A percentile compares a stretch with the other conserved stretches of the same genome.
Conservation (phyloP, 495 filamentous ascomycete species). For the Penicillium daleae region DNA sequence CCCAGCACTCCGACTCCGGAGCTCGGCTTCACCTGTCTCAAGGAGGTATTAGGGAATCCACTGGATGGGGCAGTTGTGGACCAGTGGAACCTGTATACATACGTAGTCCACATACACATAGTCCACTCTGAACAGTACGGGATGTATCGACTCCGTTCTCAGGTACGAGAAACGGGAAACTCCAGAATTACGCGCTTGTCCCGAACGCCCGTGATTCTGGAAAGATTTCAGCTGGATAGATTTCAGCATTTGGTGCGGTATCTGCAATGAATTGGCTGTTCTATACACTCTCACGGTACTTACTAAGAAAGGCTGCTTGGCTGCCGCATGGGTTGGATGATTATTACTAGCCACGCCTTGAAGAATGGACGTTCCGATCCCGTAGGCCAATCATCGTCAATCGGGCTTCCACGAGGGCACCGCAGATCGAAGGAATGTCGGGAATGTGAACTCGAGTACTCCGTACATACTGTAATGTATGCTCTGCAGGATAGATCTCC, state of each 20-base stretch:
- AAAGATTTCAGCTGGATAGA: conserved; percentile 16
- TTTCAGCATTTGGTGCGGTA: conserved; percentile 3
- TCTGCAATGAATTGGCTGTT: conserved; percentile 10
- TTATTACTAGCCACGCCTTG: background rate
- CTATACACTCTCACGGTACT: too few relatives aligned
- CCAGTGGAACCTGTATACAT: conserved; percentile 4
- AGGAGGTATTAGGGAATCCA: conserved; percentile 16
- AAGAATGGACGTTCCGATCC: conserved; percentile 6
- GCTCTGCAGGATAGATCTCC: background rate
- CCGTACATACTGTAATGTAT: too few relatives aligned
- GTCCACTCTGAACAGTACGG: conserved; percentile 13
- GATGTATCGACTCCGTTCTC: conserved; percentile 21
- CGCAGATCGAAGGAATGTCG: conserved; percentile 6
- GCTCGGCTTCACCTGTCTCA: conserved; percentile 12
- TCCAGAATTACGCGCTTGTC: conserved; percentile 20
- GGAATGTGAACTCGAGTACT: background rate
- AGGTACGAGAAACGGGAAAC: conserved; percentile 15
- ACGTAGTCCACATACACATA: background rate
- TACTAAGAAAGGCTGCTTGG: too few relatives aligned
- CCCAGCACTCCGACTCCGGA: conserved; percentile 15
- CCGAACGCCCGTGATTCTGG: conserved; percentile 18
- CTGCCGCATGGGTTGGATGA: background rate
- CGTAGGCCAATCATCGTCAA: conserved; percentile 11
- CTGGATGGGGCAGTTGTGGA: conserved; percentile 21
- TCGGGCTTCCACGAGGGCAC: conserved; percentile 10